A percentile compares a stretch with the other conserved stretches of the same genome.
phyloP scores from a whole-genome alignment of 1,284 basidiomycete genomes.

The Irpex sp. region DNA sequence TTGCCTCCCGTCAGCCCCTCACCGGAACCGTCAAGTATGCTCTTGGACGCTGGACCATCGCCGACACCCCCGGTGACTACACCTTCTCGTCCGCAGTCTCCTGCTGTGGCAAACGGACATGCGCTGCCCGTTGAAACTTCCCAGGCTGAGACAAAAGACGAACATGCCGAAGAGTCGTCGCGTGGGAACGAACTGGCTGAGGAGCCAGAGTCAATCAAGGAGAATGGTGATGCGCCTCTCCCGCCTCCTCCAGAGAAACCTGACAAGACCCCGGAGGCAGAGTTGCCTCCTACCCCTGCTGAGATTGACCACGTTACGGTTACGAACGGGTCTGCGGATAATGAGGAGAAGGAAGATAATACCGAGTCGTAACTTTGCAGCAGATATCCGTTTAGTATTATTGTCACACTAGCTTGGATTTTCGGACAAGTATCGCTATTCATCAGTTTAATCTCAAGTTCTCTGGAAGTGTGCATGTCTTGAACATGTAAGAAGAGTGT shows the following conservation, averaged over 20 bases:
- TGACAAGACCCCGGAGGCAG: not conserved
- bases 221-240: not conserved
- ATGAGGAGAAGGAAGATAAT: not conserved
- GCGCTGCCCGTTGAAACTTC: not conserved
- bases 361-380: not conserved
- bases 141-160: not conserved
- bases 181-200: conserved; percentile 10
- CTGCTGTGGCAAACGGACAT: conserved; percentile 4
- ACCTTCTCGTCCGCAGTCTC: conserved; percentile 5
- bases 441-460: too few species aligned
- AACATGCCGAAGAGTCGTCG: not conserved
- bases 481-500: not conserved
- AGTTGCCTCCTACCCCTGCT: not conserved
- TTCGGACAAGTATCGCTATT: not conserved
- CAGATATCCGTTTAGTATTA: not conserved
- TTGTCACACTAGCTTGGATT: not conserved
- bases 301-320: not conserved
- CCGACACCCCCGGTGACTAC: not conserved
- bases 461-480: too few species aligned
- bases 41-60: not conserved
- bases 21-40: conserved; percentile 6
- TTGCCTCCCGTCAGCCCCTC: conserved; percentile 6
- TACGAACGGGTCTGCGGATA: not conserved
- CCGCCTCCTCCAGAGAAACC: not conserved
- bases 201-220: conserved; percentile 3